Percentiles rank a stretch among this genome's conserved stretches.
Evolutionary conservation across 768 basidiomycete species (phyloP).

Genomic region (Cystobasidium ongulense): DNA sequence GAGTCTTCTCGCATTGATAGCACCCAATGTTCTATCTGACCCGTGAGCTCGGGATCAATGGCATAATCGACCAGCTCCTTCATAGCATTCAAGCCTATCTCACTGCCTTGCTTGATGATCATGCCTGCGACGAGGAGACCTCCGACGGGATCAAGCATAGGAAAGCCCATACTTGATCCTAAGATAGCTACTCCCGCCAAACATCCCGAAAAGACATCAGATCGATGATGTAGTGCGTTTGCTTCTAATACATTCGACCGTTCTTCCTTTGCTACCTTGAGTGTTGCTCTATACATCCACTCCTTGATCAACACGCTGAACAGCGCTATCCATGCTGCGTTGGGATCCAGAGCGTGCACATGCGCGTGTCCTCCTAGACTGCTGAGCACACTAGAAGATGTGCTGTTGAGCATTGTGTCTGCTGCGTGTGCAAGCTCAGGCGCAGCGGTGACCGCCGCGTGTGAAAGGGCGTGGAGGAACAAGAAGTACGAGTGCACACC

Average conservation of each 20-base stretch:
- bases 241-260: slow-evolving; percentile 82
- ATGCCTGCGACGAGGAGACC: slow-evolving; percentile 51
- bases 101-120: slow-evolving; percentile 41
- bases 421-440: slow-evolving; percentile 15
- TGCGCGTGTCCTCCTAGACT: slow-evolving; percentile 47
- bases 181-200: slow-evolving; percentile 89
- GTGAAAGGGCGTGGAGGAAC: slow-evolving; percentile 62
- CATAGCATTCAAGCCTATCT: slow-evolving; percentile 37
- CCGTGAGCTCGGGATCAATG: slow-evolving; percentile 81
- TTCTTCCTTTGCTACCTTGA: slow-evolving; percentile 77
- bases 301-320: slow-evolving; percentile 75
- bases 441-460: slow-evolving; percentile 49
- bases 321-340: slow-evolving; percentile 94
- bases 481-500: slow-evolving; percentile 85
- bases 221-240: slow-evolving; percentile 97
- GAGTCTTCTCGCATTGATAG: slow-evolving; percentile 50
- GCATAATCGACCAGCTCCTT: slow-evolving; percentile 51
- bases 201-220: slow-evolving; percentile 84
- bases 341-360: slow-evolving; percentile 65
- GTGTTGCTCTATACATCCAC: slow-evolving; percentile 66
- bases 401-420: slow-evolving; percentile 35
- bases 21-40: slow-evolving; percentile 64
- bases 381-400: slow-evolving; percentile 35
- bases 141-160: slow-evolving; percentile 86
- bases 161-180: slow-evolving; percentile 61